These are phyloP conservation scores for Boletellus emodensis DNA, from an alignment of 768 basidiomycete genomes.

Conservation along the genomic window DNA sequence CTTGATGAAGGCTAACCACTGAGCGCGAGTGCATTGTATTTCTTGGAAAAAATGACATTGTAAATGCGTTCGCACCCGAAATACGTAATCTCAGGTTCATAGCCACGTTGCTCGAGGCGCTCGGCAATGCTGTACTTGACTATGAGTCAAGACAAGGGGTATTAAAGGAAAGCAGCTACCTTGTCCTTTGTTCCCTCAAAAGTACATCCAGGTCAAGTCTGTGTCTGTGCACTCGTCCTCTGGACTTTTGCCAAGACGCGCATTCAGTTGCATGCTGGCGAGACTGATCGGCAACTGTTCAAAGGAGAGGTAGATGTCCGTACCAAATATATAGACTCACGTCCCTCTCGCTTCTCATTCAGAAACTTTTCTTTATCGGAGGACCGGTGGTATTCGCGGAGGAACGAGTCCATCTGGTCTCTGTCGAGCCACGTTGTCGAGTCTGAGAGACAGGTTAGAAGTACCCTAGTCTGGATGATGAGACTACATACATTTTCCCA, in stretches of 20 bases:
- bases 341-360: background rate
- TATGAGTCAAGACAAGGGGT: background rate
- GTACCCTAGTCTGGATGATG: background rate
- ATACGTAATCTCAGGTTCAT: background rate
- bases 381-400: slow-evolving; percentile 3
- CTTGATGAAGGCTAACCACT: background rate
- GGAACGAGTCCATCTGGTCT: slow-evolving; percentile 6
- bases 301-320: background rate
- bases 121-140: slow-evolving; percentile 7
- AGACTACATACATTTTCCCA: background rate
- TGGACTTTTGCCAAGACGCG: background rate
- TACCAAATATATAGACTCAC: background rate
- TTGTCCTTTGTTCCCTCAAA: background rate
- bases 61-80: rapidly evolving
- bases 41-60: background rate
- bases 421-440: slow-evolving; percentile 1
- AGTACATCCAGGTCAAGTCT: background rate
- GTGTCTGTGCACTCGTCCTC: background rate
- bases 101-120: slow-evolving; percentile 6
- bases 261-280: slow-evolving; percentile 7
- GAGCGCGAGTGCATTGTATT: slow-evolving; percentile 5
- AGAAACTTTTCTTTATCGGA: slow-evolving; percentile 3
- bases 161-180: background rate
- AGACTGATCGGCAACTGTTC: background rate
- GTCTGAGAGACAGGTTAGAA: background rate